Percentiles rank a stretch among this genome's conserved stretches.
Conservation (phyloP, 495 filamentous ascomycete species). For the Pyronema domesticum region DNA sequence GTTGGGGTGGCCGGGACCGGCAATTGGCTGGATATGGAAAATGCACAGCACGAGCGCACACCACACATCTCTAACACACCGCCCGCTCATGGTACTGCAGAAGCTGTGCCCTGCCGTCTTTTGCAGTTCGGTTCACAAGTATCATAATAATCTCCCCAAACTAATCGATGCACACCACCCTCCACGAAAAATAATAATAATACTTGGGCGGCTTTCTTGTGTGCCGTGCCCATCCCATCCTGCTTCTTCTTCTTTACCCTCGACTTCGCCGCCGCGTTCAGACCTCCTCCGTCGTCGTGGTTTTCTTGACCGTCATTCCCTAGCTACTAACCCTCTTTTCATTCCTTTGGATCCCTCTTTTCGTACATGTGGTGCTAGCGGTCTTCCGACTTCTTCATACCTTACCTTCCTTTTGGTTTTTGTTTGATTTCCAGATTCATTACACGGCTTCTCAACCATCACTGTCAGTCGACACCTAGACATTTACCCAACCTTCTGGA, state of each 20-base stretch:
- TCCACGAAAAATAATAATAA: constrained; percentile 19
- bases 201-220: constrained; percentile 5
- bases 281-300: constrained; percentile 11
- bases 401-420: constrained; percentile 24
- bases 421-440: constrained; percentile 21
- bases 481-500: constrained; percentile 1
- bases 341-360: constrained; percentile 25
- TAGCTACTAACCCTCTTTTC: constrained; percentile 24
- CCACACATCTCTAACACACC: neutral
- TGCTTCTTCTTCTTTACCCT: constrained; percentile 22
- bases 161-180: constrained; percentile 15
- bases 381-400: constrained; percentile 10
- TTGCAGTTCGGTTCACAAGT: constrained; percentile 6
- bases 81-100: neutral
- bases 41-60: constrained; percentile 1
- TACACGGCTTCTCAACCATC: neutral
- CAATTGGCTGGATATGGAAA: constrained; percentile 4
- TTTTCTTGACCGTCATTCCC: constrained; percentile 20
- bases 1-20: neutral
- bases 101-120: constrained; percentile 6
- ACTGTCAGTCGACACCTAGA: constrained; percentile 1
- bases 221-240: constrained; percentile 12
- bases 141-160: constrained; percentile 21
- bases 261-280: constrained; percentile 20
- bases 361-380: constrained; percentile 22